phyloP scores from a whole-genome alignment of 2,329 filamentous ascomycete species.

The Acrocalymma vagum region DNA sequence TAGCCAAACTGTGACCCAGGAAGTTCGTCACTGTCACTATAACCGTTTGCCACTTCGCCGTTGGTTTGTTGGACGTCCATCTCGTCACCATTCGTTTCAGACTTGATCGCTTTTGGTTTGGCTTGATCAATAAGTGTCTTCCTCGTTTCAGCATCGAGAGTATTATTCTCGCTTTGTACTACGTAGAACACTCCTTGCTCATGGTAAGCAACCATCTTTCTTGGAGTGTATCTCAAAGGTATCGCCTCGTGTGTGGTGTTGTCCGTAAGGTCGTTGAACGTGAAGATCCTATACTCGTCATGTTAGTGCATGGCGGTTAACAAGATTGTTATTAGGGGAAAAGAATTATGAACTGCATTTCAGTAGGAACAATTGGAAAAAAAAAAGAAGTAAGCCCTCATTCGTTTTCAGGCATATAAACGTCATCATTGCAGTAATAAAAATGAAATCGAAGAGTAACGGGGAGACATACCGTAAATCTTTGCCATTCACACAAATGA shows the following conservation, averaged over 20 bases:
- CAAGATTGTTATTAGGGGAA: constrained; percentile 1
- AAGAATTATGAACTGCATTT: constrained; percentile 51
- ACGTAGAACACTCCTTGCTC: constrained; percentile 92
- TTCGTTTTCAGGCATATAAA: constrained; percentile 56
- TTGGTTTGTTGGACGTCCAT: constrained; percentile 26
- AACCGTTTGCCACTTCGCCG: constrained; percentile 22
- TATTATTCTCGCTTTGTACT: constrained; percentile 92
- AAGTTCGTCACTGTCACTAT: constrained; percentile 59
- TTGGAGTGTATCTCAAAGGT: constrained; percentile 87
- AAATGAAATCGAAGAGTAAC: constrained; percentile 27
- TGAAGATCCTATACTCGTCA: constrained; percentile 77
- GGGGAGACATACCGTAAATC: constrained; percentile 76
- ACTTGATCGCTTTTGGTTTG: constrained; percentile 26
- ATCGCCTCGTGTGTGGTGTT: constrained; percentile 89
- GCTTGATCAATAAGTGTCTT: constrained; percentile 78
- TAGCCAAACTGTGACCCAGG: constrained; percentile 89
- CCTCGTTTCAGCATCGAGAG: constrained; percentile 80
- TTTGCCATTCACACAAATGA: constrained; percentile 91
- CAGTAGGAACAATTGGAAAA: constrained; percentile 98
- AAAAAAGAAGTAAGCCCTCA: constrained; percentile 59
- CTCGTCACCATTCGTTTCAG: constrained; percentile 49
- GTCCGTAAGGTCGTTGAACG: constrained; percentile 84
- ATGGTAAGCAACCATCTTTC: constrained; percentile 86
- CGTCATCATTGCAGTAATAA: constrained; percentile 68
- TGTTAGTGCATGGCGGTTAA: too few species aligned